Conservation (phyloP, 331 rosid species). For the Phaseolus coccineus region DNA sequence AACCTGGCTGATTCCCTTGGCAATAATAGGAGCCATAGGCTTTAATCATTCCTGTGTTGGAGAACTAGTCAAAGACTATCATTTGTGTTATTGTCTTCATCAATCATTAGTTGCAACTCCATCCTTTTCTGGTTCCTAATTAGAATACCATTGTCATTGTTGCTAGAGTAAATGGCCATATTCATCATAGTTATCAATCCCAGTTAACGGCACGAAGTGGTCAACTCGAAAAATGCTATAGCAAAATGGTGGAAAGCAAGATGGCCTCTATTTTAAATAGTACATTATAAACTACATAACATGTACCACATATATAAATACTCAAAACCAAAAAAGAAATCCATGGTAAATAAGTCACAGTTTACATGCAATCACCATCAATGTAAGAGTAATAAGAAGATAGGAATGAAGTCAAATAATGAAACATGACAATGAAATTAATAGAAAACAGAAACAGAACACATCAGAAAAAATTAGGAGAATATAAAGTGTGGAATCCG, state of each 20-base stretch:
- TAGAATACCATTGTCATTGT: neutral
- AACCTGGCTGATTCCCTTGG: neutral
- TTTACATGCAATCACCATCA: neutral
- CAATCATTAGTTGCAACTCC: neutral
- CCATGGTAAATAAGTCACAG: neutral
- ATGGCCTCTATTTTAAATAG: neutral
- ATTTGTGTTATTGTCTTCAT: neutral
- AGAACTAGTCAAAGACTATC: neutral
- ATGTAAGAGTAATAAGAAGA: neutral
- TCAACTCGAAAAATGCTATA: neutral
- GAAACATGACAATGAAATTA: neutral
- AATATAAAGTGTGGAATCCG: neutral
- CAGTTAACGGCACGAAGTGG: neutral
- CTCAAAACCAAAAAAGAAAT: neutral
- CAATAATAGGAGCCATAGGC: conserved; percentile 1
- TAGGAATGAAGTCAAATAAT: neutral
- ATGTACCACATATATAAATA: neutral
- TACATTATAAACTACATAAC: neutral
- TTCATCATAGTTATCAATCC: neutral
- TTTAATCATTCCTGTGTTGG: neutral
- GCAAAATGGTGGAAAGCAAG: neutral
- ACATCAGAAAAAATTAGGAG: neutral
- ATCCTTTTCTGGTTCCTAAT: neutral
- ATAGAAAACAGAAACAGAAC: neutral
- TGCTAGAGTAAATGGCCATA: neutral